A percentile compares a stretch with the other conserved stretches of the same genome.
phyloP scores from a whole-genome alignment of 73 alveolate species.

The Paramecium tetraurelia region DNA sequence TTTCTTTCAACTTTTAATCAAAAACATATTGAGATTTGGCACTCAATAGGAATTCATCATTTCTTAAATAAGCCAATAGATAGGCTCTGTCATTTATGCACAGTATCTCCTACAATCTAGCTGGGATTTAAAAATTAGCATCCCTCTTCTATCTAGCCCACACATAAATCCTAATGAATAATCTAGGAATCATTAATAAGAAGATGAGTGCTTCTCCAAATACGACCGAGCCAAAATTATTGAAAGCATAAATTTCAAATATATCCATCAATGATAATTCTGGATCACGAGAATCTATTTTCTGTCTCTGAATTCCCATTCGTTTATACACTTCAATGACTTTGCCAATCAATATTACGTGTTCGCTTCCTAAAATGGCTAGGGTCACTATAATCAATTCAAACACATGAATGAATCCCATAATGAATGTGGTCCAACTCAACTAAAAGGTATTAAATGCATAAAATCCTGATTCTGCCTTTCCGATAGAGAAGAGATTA shows the following conservation, averaged over 20 bases:
- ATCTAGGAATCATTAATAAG: background rate
- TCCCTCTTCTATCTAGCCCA: background rate
- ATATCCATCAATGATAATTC: background rate
- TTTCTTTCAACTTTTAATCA: background rate
- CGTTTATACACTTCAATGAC: background rate
- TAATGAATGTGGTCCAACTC: background rate
- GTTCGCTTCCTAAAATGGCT: background rate
- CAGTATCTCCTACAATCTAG: background rate
- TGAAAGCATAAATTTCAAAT: background rate
- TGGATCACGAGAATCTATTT: background rate
- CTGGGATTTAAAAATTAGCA: background rate
- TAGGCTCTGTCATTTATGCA: background rate
- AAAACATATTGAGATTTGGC: background rate
- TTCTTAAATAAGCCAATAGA: background rate
- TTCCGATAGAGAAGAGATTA: background rate
- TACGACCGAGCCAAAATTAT: background rate
- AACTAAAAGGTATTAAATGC: background rate
- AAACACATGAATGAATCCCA: background rate
- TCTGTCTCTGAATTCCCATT: background rate
- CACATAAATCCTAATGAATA: background rate
- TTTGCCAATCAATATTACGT: background rate
- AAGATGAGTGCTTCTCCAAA: background rate
- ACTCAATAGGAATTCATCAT: conserved; percentile 4
- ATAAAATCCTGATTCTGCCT: background rate
- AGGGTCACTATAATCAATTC: background rate